These are phyloP conservation scores for Mortierella claussenii DNA, from an alignment of 192 early-diverging fungal species.

Conservation along the genomic window DNA sequence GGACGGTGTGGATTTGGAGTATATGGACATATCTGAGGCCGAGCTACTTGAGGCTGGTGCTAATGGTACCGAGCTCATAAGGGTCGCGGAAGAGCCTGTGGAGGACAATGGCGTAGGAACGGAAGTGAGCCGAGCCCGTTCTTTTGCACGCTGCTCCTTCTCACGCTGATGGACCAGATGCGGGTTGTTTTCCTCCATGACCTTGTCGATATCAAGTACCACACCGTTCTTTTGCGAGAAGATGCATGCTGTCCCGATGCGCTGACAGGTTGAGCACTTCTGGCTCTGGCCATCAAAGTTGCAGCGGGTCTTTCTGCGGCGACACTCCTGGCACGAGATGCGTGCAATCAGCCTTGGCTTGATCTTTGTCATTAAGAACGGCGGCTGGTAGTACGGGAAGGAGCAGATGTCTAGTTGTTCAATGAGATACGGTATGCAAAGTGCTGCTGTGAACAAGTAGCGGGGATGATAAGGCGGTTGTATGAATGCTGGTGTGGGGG, in stretches of 20 bases:
- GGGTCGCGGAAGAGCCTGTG: neutral
- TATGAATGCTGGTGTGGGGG: too few relatives aligned
- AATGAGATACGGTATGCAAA: too few relatives aligned
- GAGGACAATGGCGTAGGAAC: neutral
- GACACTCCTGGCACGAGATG: slow-evolving; percentile 51
- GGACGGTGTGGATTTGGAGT: slow-evolving; percentile 30
- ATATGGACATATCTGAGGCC: slow-evolving; percentile 20
- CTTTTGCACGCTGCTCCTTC: slow-evolving; percentile 47
- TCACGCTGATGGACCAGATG: slow-evolving; percentile 45
- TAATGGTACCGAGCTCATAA: neutral
- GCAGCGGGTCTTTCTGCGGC: slow-evolving; percentile 50
- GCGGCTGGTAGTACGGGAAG: too few relatives aligned
- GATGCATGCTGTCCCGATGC: slow-evolving; percentile 47
- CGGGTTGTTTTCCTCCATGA: slow-evolving; percentile 55
- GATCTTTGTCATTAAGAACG: slow-evolving; percentile 51
- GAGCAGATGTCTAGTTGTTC: too few relatives aligned
- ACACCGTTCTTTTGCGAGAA: slow-evolving; percentile 54
- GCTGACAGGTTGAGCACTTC: slow-evolving; percentile 46
- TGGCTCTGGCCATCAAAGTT: slow-evolving; percentile 51
- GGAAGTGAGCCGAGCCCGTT: slow-evolving; percentile 17
- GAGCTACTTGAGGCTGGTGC: neutral
- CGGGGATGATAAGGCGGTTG: too few relatives aligned
- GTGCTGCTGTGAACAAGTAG: too few relatives aligned
- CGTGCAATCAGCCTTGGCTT: slow-evolving; percentile 52
- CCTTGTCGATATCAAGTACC: slow-evolving; percentile 51